These are phyloP conservation scores for Spinacia oleracea DNA, from an alignment of 179 eudicot species.

Conservation along the genomic window DNA sequence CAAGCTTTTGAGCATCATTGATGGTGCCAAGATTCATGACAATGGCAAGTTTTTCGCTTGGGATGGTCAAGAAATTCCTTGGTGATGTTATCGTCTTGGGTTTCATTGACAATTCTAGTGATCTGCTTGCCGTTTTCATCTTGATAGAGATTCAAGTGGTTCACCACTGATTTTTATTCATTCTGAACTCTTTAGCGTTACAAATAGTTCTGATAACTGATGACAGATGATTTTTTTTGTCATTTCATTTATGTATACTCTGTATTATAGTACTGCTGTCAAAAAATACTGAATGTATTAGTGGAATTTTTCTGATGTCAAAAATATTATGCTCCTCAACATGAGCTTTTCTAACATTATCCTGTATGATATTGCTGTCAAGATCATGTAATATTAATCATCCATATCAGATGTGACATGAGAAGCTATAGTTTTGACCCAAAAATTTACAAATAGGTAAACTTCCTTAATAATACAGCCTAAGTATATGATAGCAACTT, in stretches of 20 bases:
- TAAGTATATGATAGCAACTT: too few species aligned
- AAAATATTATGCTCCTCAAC: too few species aligned
- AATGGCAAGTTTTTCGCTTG: conserved; percentile 95
- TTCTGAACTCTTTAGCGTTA: background rate
- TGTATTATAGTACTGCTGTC: background rate
- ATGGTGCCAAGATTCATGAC: conserved; percentile 57
- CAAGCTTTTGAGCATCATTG: conserved; percentile 73
- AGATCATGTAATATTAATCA: too few species aligned
- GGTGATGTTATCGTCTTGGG: conserved; percentile 41
- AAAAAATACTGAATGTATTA: background rate
- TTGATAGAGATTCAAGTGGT: background rate
- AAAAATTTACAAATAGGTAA: too few species aligned
- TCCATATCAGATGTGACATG: too few species aligned
- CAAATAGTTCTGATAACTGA: background rate
- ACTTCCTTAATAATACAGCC: too few species aligned
- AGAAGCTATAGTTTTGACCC: too few species aligned
- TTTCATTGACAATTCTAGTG: background rate
- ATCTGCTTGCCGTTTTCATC: background rate
- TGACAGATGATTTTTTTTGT: background rate
- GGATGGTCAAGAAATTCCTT: conserved; percentile 96
- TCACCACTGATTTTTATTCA: background rate
- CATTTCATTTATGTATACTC: background rate
- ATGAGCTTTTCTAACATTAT: too few species aligned
- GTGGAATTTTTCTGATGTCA: too few species aligned
- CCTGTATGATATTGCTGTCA: too few species aligned